Evolutionary conservation across 148 eudicot species (phyloP).

Genomic region (Amaranthus palmeri): DNA sequence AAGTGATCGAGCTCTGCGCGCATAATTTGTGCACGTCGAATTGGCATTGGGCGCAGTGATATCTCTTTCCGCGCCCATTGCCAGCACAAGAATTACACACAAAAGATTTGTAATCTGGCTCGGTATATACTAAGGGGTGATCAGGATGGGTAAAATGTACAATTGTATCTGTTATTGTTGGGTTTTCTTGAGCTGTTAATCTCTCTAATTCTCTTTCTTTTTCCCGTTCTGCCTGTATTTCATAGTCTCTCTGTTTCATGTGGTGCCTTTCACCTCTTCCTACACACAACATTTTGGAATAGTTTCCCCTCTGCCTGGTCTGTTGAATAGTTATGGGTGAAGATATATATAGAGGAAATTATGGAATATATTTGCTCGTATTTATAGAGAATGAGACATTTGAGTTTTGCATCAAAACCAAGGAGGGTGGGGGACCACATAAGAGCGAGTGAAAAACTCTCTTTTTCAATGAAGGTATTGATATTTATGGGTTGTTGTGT

Average conservation of each 20-base stretch:
- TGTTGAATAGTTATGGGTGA: not conserved
- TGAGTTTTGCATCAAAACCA: too few species aligned
- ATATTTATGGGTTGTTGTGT: too few species aligned
- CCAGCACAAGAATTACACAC: conserved; percentile 5
- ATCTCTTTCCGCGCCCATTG: conserved; percentile 8
- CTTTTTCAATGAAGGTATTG: too few species aligned
- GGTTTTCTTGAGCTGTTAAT: conserved; percentile 6
- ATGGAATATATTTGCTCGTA: not conserved
- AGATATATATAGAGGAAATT: not conserved
- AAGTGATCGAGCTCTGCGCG: conserved; percentile 8
- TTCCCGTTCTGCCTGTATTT: conserved; percentile 2
- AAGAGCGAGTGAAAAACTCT: too few species aligned
- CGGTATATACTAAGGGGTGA: conserved; percentile 12
- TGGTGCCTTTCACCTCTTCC: conserved; percentile 1
- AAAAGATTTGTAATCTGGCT: conserved; percentile 2
- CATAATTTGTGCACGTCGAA: conserved; percentile 27
- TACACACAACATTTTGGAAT: conserved; percentile 22
- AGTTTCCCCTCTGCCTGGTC: not conserved
- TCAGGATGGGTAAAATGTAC: conserved; percentile 20
- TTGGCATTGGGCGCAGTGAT: conserved; percentile 18
- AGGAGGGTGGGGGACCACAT: too few species aligned
- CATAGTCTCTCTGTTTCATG: conserved; percentile 20
- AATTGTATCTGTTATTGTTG: not conserved
- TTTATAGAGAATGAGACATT: too few species aligned
- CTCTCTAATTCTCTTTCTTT: conserved; percentile 15